Evolutionary conservation across 2,329 filamentous ascomycete genomes (phyloP), one percentile per base, ranked within the genome.

Genomic region (Colletotrichum caudatum): DNA sequence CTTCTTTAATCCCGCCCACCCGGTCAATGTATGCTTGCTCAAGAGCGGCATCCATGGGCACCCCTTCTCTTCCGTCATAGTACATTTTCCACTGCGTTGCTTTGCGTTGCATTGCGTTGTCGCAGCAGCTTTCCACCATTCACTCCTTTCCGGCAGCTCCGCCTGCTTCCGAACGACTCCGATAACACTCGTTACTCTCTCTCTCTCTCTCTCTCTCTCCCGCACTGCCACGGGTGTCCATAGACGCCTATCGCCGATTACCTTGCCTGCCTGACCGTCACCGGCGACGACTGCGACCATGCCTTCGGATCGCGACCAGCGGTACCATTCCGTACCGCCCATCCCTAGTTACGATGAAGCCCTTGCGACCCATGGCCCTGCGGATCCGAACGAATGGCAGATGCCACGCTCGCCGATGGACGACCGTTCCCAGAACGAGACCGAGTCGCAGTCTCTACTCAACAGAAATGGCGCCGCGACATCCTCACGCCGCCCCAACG

Each of bases 361-460:
- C 37, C 71, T 84, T 48, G 82, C 82, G 53, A 78, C 76, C 60
- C 74, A 78, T 65, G 82, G 81, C 64, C 79, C 75, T n/a, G 78
- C 78, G 71, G 76, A 78, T 50, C 68, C 71, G 4, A 74, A 77
- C 60, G 75, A 77, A 58, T 81, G 80, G 80, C 73, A 76, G 35
- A 73, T 75, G 46, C 74, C 75, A 58, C 76, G 76, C 62, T 80
- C 80, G 37, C 77, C 79, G 37, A 74, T 76, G 77, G 86, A 88
- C 77, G 86, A 89, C 77, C 89, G 92, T 80, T 85, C 88, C 78
- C 90, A 89, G 78, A 87, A 91, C 80, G 90, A 94, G 78, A 88
- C 89, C 66, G 94, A 97, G 82, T 89, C 92, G 81, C 92, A 94
- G 81, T 93, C 92, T 7, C 88, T 97, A 35, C 86, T 97, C 51